Conservation (phyloP, 768 basidiomycete species). For the Russula virescens region DNA sequence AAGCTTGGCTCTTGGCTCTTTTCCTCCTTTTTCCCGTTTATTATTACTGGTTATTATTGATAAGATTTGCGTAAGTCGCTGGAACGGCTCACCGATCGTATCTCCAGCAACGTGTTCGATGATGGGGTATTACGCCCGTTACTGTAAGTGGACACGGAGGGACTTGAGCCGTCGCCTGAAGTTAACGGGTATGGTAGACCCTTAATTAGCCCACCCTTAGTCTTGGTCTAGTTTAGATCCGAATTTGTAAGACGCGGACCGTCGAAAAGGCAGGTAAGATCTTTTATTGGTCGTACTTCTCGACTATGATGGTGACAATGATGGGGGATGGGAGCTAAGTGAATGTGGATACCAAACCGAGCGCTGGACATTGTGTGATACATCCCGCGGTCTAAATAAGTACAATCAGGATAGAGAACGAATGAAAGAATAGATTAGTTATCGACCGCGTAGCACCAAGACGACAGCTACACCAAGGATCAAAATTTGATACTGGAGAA, state of each 20-base stretch:
- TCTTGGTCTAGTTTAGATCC: too few species aligned
- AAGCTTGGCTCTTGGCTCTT: background rate
- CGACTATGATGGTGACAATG: background rate
- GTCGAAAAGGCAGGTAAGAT: too few species aligned
- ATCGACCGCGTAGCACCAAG: background rate
- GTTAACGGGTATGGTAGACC: background rate
- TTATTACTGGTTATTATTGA: background rate
- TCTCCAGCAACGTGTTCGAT: background rate
- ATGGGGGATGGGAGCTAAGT: background rate
- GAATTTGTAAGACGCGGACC: background rate
- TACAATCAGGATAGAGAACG: background rate
- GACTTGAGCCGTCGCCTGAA: background rate
- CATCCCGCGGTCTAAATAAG: background rate
- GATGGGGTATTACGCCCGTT: background rate
- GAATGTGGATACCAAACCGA: background rate
- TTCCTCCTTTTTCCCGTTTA: background rate
- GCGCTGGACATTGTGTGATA: background rate
- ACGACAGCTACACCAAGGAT: background rate
- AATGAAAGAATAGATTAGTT: background rate
- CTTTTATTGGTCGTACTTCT: background rate
- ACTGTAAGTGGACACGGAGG: background rate
- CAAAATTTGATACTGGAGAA: background rate
- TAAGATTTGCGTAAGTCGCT: conserved; percentile 1
- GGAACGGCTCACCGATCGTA: background rate
- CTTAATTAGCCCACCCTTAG: background rate